A percentile compares a stretch with the other conserved stretches of the same genome.
phyloP scores from a whole-genome alignment of 1,284 basidiomycete species.

The Polyporus tsugae region DNA sequence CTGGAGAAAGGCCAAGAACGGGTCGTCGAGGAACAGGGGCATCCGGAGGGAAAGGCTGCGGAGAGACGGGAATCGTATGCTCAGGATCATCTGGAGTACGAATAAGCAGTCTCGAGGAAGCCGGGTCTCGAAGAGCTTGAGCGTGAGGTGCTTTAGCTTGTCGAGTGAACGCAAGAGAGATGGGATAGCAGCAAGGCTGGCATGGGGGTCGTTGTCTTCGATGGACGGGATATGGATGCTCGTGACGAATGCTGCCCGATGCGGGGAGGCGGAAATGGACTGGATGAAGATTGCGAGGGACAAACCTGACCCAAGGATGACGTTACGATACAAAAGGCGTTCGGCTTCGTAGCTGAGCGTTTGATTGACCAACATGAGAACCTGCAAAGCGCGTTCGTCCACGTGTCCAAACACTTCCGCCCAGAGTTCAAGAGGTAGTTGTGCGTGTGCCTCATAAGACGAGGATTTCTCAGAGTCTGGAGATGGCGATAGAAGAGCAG shows the following conservation, averaged over 20 bases:
- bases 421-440: constrained; percentile 17
- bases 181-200: background rate
- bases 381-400: background rate
- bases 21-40: background rate
- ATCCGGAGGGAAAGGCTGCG: constrained; percentile 8
- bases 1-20: background rate
- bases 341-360: background rate
- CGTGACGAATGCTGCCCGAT: background rate
- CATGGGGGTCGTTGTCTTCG: background rate
- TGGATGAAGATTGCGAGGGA: background rate
- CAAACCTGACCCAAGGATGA: background rate
- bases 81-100: constrained; percentile 2
- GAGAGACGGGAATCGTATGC: background rate
- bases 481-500: background rate
- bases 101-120: background rate
- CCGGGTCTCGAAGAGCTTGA: background rate
- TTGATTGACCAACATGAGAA: constrained; percentile 6
- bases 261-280: background rate
- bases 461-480: background rate
- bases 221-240: background rate
- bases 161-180: background rate
- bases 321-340: constrained; percentile 9
- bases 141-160: constrained; percentile 4
- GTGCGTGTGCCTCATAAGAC: background rate
- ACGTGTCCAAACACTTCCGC: constrained; percentile 10